Evolutionary conservation across 495 filamentous ascomycete species (phyloP), one percentile per base, ranked within the genome.

Genomic region (Neurospora intermedia): DNA sequence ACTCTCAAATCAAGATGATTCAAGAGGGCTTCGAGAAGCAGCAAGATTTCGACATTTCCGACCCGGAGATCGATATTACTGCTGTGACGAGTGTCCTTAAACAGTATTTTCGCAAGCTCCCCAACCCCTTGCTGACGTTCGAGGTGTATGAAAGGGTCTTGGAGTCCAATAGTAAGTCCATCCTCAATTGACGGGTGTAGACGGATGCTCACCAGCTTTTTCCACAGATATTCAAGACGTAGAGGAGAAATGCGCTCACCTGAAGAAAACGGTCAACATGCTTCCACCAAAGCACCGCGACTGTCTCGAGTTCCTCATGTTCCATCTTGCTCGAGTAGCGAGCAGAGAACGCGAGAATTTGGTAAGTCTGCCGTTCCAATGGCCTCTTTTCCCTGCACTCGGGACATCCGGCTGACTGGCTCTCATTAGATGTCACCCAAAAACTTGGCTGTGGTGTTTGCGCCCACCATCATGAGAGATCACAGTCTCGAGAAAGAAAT

Each of bases 381-480:
- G 42, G 23, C 66, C 31, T 27, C 41, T 66, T n/a, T 40, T 59
- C 31, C 11, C 8, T 70, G 35, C 40, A 31, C 23, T 75, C 10
- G 10, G 8, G 43, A 40, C 54, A 69, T 18, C 9, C 43, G 45
- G n/a, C 77, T 81, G 77, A 79, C 54, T 71, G 35, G n/a, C 62
- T 45, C 41, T n/a, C 18, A 71, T 4, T 69, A 86, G 81, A 99
- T 99, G 96, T 96, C 92, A 23, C 92, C 95, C 43, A 90, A 92
- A 79, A 99, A 99, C 76, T 84, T 98, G 45, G 93, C 96, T 6
- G 96, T 99, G 72, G 96, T 99, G 39, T 99, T 99, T 77, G 96
- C 96, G 38, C 96, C 96, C 35, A 99, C 96, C 9, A 94, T 99
- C 74, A 96, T 99, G 91, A 87, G 96, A 70, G 93, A 97, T 35